Evolutionary conservation across 345 rosid species (phyloP), one percentile per base, ranked within the genome.

Genomic region (Luvunga scandens): DNA sequence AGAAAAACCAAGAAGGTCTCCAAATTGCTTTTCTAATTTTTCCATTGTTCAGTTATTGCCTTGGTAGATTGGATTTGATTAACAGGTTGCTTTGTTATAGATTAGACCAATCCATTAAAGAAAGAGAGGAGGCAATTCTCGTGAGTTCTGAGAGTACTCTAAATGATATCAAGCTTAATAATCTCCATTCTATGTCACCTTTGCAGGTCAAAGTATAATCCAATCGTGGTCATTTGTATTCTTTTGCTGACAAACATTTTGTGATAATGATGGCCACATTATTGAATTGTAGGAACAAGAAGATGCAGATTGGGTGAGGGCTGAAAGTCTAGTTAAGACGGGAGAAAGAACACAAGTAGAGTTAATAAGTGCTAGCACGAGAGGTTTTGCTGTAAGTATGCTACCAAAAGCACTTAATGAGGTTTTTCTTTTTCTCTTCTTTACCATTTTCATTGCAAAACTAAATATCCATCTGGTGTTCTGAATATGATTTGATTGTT

Each of bases 371-470:
- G 87, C 89, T 24, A 90, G 95, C 81, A 80, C 88, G 2, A 86
- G 89, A 89, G 99, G 99, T 48, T 96, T 94, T 84, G 90, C 85
- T 84, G 99, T 90, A 84, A 88, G 97, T 83, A 48, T 69, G 63
- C 28, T 57, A 48, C 34, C 45, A 34, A 76, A 36, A 69, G n/a
- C 16, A 13, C 64, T 77, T 66, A 5, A 1, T 6, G 28, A 45
- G 36, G 72, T 19, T 1, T 27, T 39, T 42, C 7, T 31, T 48
- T 50, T 75, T 72, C 62, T 50, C 42, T 66, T 73, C 38, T 60
- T 36, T 50, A 27, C 53, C 53, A 34, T 73, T 10, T 68, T 8
- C 45, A 61, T 72, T 86, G 60, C 79, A 66, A 78, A 45, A 22
- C 50, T 33, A 68, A 56, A 42, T 80, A 76, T 30, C 72, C 72